These are phyloP conservation scores for Galium porrigens DNA, from an alignment of 305 asterid genomes.

Conservation along the genomic window DNA sequence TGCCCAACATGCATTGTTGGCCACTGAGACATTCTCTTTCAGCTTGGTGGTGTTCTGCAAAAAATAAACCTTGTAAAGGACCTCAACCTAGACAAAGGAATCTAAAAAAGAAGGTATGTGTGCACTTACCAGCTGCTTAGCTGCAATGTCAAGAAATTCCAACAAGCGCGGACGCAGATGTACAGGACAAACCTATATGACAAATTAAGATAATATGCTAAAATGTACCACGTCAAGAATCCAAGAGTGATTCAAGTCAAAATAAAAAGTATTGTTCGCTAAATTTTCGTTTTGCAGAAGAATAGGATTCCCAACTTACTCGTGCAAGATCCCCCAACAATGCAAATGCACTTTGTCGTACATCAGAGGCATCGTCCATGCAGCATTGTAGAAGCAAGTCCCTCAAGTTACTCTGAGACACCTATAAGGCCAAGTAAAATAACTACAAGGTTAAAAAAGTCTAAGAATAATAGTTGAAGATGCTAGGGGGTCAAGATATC, in stretches of 20 bases:
- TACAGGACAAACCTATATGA: conserved; percentile 69
- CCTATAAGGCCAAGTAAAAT: conserved; percentile 31
- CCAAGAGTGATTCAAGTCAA: not conserved
- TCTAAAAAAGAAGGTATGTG: conserved; percentile 10
- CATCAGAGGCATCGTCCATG: conserved; percentile 80
- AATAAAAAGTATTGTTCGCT: not conserved
- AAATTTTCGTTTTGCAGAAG: not conserved
- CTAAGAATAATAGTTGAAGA: not conserved
- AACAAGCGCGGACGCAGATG: conserved; percentile 69
- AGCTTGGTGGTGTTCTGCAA: conserved; percentile 61
- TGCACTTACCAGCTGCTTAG: conserved; percentile 75
- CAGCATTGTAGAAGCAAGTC: conserved; percentile 93
- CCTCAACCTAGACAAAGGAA: conserved; percentile 11
- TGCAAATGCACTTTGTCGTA: conserved; percentile 97
- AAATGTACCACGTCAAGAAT: not conserved
- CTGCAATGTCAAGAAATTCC: conserved; percentile 76
- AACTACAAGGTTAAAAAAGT: not conserved
- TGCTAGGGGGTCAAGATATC: not conserved
- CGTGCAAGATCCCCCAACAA: conserved; percentile 96
- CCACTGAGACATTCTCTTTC: conserved; percentile 80
- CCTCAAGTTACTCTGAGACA: conserved; percentile 76
- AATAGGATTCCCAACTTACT: conserved; percentile 33
- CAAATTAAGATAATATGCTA: conserved; percentile 3
- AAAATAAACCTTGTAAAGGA: conserved; percentile 14
- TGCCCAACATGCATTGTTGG: conserved; percentile 99